Conservation (phyloP, 2,329 filamentous ascomycete species). For the Lachnellula hyalina region DNA sequence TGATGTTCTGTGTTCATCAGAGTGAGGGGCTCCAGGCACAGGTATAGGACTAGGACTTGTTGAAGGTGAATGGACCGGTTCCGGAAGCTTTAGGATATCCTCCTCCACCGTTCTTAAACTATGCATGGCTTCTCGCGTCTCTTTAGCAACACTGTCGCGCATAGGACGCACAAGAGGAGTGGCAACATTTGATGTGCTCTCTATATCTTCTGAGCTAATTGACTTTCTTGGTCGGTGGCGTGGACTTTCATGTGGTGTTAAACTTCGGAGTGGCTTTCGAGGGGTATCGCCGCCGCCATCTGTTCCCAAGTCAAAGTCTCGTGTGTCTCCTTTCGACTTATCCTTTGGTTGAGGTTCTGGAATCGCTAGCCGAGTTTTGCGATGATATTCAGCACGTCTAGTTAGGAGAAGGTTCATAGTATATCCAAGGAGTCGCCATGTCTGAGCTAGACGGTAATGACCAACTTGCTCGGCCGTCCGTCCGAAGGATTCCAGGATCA, state of each 20-base stretch:
- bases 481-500: slow-evolving; percentile 53
- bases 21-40: slow-evolving; percentile 19
- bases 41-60: slow-evolving; percentile 24
- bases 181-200: slow-evolving; percentile 57
- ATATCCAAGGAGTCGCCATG: slow-evolving; percentile 57
- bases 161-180: slow-evolving; percentile 54
- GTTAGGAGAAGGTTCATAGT: slow-evolving; percentile 49
- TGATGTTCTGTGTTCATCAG: slow-evolving; percentile 15
- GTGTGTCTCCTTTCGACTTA: slow-evolving; percentile 29
- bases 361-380: slow-evolving; percentile 40
- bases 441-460: slow-evolving; percentile 57
- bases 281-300: slow-evolving; percentile 23
- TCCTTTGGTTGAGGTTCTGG: slow-evolving; percentile 18
- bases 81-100: slow-evolving; percentile 26
- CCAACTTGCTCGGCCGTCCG: slow-evolving; percentile 50
- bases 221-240: slow-evolving; percentile 15
- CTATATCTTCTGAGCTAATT: slow-evolving; percentile 40
- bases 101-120: slow-evolving; percentile 29
- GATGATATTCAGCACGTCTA: slow-evolving; percentile 52
- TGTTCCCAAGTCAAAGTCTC: slow-evolving; percentile 1
- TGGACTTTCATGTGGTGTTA: slow-evolving; percentile 12
- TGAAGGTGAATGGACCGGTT: slow-evolving; percentile 14
- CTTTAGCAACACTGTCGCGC: slow-evolving; percentile 27
- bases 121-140: slow-evolving; percentile 21
- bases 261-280: slow-evolving; percentile 13